These are phyloP conservation scores for Mucor indicus DNA, from an alignment of 371 early-diverging fungal genomes.

Conservation along the genomic window DNA sequence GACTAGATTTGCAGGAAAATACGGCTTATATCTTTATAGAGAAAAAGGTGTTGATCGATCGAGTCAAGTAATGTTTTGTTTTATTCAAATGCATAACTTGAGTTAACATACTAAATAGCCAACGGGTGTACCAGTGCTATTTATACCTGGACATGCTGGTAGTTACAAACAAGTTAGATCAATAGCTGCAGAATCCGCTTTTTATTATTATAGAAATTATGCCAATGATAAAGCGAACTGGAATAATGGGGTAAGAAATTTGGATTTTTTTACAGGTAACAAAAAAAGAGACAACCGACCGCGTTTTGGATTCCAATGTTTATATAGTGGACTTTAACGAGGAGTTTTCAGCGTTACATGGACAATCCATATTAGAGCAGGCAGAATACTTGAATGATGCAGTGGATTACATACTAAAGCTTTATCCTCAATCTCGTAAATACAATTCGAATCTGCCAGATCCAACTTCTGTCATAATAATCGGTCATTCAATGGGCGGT, in stretches of 20 bases:
- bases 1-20: conserved; percentile 74
- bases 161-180: conserved; percentile 88
- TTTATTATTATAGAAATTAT: conserved; percentile 49
- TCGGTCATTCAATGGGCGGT: conserved; percentile 98
- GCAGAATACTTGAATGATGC: conserved; percentile 85
- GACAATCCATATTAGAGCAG: conserved; percentile 77
- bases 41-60: conserved; percentile 62
- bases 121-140: conserved; percentile 82
- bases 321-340: conserved; percentile 82
- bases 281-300: not conserved
- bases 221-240: conserved; percentile 28
- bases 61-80: conserved; percentile 44
- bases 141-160: conserved; percentile 95
- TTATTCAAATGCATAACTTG: no score
- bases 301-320: not conserved
- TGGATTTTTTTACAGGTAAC: conserved; percentile 87
- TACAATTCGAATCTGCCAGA: conserved; percentile 34
- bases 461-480: conserved; percentile 75
- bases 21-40: conserved; percentile 75
- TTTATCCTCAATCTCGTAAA: conserved; percentile 57
- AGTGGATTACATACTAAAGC: conserved; percentile 76
- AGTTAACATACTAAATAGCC: no score
- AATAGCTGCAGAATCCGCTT: conserved; percentile 71
- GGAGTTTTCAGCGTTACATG: conserved; percentile 88
- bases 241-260: conserved; percentile 39